Conservation (phyloP, 805 yeast species). For the Wickerhamiella slavikovae region DNA sequence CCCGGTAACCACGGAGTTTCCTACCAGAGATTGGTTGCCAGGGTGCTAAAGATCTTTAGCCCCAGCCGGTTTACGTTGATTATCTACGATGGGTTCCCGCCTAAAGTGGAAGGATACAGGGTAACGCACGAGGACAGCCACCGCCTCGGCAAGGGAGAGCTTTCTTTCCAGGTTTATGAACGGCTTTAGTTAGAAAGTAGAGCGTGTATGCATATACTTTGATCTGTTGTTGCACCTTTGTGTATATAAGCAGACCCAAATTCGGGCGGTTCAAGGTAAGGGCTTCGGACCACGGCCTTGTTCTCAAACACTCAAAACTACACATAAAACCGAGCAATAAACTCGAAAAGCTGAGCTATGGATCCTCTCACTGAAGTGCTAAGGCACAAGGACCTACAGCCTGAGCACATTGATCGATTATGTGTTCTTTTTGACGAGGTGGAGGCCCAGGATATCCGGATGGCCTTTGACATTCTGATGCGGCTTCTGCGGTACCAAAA, state of each 20-base stretch:
- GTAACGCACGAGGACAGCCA: too few species aligned
- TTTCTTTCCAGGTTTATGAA: too few species aligned
- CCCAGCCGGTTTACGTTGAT: conserved; percentile 59
- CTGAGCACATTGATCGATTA: conserved; percentile 5
- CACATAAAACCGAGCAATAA: not conserved
- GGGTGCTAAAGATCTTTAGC: conserved; percentile 41
- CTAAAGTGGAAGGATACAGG: conserved; percentile 2
- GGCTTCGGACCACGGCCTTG: not conserved
- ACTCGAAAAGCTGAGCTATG: not conserved
- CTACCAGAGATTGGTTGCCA: conserved; percentile 34
- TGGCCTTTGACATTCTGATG: conserved; percentile 3
- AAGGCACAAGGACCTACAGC: conserved; percentile 2
- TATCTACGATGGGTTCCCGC: conserved; percentile 18
- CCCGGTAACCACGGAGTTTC: conserved; percentile 20
- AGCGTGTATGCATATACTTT: too few species aligned
- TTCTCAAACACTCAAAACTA: not conserved
- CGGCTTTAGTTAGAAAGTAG: too few species aligned
- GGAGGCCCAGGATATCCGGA: conserved; percentile 4
- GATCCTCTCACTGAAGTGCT: conserved; percentile 6
- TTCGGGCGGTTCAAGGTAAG: too few species aligned
- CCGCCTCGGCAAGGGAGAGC: too few species aligned
- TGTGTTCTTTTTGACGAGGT: conserved; percentile 4
- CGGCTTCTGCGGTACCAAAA: conserved; percentile 7
- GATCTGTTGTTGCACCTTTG: too few species aligned
- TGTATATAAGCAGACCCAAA: too few species aligned